Evolutionary conservation across 164 flowering plant species (phyloP).

Genomic region (Vitis cinerea): DNA sequence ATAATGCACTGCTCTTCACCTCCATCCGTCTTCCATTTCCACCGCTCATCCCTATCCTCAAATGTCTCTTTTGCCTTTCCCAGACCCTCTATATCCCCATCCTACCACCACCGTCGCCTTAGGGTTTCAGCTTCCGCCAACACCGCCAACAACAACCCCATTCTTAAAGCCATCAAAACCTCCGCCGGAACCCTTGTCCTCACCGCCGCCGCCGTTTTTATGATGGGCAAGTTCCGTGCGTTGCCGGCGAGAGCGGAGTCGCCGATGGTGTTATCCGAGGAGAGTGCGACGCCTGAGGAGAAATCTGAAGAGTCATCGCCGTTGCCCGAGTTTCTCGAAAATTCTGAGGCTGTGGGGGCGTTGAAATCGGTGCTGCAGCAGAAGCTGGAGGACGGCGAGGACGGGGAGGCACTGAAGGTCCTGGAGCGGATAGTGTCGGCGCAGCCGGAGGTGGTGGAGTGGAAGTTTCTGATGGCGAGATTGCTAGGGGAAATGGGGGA

Average conservation of each 20-base stretch:
- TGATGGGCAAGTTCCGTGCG: slow-evolving; percentile 7
- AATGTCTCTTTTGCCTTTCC: neutral
- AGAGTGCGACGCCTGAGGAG: neutral
- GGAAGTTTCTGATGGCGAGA: slow-evolving; percentile 71
- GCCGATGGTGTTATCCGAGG: neutral
- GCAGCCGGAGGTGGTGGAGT: slow-evolving; percentile 56
- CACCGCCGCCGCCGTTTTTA: slow-evolving; percentile 8
- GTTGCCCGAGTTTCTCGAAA: slow-evolving; percentile 46
- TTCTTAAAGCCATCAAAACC: slow-evolving; percentile 1
- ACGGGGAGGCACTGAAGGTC: slow-evolving; percentile 58
- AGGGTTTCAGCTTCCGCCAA: neutral
- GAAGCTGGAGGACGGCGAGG: slow-evolving; percentile 67
- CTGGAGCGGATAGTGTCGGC: slow-evolving; percentile 41
- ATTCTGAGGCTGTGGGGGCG: slow-evolving; percentile 45
- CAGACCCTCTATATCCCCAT: neutral
- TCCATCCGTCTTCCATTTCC: slow-evolving; percentile 7
- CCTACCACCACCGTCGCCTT: neutral
- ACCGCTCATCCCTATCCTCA: neutral
- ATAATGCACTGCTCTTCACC: neutral
- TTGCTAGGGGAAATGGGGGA: slow-evolving; percentile 60
- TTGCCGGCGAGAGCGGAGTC: slow-evolving; percentile 4
- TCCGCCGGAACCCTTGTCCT: slow-evolving; percentile 11
- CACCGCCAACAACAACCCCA: neutral
- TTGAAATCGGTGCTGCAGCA: slow-evolving; percentile 50
- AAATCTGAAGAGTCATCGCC: slow-evolving; percentile 20